Conservation (phyloP, 2,329 filamentous ascomycete species). For the Diaporthe capsici region DNA sequence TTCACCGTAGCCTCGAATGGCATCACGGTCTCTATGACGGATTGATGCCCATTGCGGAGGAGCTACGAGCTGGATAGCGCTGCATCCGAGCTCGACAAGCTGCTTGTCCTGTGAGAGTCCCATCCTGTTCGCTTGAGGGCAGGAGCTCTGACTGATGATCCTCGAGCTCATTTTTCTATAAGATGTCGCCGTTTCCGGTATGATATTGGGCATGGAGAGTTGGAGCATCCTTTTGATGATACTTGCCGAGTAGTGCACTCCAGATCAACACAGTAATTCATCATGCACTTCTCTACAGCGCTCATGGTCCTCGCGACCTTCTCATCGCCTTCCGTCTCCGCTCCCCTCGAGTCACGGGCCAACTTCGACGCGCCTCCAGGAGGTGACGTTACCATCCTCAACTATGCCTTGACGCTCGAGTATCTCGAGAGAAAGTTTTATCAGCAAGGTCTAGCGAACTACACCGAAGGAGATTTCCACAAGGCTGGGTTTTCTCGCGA, state of each 20-base stretch:
- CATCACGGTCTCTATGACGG: neutral
- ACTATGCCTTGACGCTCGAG: slow-evolving; percentile 66
- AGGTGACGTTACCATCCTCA: slow-evolving; percentile 54
- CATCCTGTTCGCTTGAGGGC: neutral
- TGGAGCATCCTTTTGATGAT: neutral
- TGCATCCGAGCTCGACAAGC: neutral
- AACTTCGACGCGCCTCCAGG: slow-evolving; percentile 44
- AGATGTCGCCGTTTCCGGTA: neutral
- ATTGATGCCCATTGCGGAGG: neutral
- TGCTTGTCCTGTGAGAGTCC: neutral
- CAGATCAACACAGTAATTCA: neutral
- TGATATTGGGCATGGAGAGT: neutral
- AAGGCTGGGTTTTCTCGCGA: slow-evolving; percentile 45
- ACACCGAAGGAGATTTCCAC: slow-evolving; percentile 51
- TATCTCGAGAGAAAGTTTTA: slow-evolving; percentile 76
- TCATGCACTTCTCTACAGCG: slow-evolving; percentile 17
- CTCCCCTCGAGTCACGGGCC: slow-evolving; percentile 17
- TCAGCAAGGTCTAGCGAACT: slow-evolving; percentile 70
- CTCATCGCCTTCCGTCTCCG: neutral
- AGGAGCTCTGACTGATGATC: neutral
- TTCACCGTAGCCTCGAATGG: neutral
- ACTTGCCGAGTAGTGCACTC: neutral
- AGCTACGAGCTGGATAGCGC: neutral
- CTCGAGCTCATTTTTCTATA: neutral
- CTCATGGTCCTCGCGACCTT: slow-evolving; percentile 18